A percentile compares a stretch with the other conserved stretches of the same genome.
Conservation (phyloP, 192 early-diverging fungal species). For the Entomortierella parvispora region DNA sequence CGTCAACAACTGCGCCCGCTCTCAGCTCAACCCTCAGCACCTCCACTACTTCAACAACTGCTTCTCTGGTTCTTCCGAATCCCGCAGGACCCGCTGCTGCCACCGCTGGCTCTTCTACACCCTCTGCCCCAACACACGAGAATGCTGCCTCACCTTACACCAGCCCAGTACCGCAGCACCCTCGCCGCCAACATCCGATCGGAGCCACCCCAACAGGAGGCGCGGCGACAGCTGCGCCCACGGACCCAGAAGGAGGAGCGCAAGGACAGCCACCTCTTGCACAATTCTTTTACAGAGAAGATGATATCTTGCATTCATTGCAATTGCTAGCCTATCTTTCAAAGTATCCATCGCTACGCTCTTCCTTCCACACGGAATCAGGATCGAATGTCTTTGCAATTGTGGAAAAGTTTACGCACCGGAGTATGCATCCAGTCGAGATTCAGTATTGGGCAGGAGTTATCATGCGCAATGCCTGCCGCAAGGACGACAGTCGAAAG, state of each 20-base stretch:
- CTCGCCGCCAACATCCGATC: too few species aligned
- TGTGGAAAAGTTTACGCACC: conserved; percentile 79
- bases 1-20: background rate
- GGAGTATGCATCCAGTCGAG: conserved; percentile 67
- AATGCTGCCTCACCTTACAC: too few species aligned
- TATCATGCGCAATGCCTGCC: conserved; percentile 84
- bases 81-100: background rate
- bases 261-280: conserved; percentile 35
- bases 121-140: too few species aligned
- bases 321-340: conserved; percentile 90
- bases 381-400: conserved; percentile 77
- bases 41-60: conserved; percentile 6
- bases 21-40: background rate
- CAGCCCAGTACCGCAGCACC: too few species aligned
- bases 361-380: conserved; percentile 61
- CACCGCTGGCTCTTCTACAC: too few species aligned
- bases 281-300: conserved; percentile 73
- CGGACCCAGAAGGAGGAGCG: background rate
- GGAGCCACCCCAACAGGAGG: conserved; percentile 6
- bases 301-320: conserved; percentile 83
- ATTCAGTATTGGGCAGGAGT: conserved; percentile 82
- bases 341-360: conserved; percentile 89
- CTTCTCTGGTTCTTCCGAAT: background rate
- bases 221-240: too few species aligned
- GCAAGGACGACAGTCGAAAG: conserved; percentile 76